These are phyloP conservation scores for Diaporthe capsici DNA, from an alignment of 2,329 filamentous ascomycete genomes.

Conservation along the genomic window DNA sequence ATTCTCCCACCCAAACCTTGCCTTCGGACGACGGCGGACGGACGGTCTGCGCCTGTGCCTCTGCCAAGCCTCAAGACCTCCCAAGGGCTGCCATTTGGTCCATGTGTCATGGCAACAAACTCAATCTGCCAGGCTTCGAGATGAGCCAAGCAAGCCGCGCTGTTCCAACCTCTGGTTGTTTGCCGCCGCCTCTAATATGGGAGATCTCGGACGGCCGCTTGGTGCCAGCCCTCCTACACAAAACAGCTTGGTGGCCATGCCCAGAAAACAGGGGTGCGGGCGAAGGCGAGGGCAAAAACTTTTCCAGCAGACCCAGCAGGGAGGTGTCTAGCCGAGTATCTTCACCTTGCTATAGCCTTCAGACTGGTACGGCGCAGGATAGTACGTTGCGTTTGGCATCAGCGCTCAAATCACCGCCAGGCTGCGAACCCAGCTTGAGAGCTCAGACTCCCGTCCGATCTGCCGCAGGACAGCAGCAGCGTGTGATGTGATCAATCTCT, in stretches of 20 bases:
- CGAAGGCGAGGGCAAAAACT: not conserved
- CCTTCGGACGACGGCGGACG: constrained; percentile 30
- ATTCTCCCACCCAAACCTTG: constrained; percentile 30
- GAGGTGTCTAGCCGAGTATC: not conserved
- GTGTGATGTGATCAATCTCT: constrained; percentile 21
- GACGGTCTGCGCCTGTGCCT: constrained; percentile 19
- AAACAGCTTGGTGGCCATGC: not conserved
- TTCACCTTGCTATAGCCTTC: not conserved
- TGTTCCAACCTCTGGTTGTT: not conserved
- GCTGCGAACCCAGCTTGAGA: constrained; percentile 26
- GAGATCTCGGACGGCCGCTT: constrained; percentile 8
- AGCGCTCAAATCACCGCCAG: constrained; percentile 31
- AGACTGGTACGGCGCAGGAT: constrained; percentile 8
- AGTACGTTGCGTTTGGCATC: constrained; percentile 9
- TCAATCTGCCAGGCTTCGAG: constrained; percentile 31
- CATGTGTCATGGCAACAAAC: constrained; percentile 27
- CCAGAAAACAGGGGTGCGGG: not conserved
- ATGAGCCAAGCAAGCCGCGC: constrained; percentile 21
- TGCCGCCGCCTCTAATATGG: constrained; percentile 9
- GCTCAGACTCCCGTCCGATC: constrained; percentile 35
- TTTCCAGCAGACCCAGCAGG: constrained; percentile 15
- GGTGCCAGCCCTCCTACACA: not conserved
- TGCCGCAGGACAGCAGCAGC: constrained; percentile 20
- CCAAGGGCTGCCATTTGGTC: constrained; percentile 2
- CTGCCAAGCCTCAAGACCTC: not conserved